A percentile compares a stretch with the other conserved stretches of the same genome.
Evolutionary conservation across 257 asterid species (phyloP).

Genomic region (Solanum paucissectum): DNA sequence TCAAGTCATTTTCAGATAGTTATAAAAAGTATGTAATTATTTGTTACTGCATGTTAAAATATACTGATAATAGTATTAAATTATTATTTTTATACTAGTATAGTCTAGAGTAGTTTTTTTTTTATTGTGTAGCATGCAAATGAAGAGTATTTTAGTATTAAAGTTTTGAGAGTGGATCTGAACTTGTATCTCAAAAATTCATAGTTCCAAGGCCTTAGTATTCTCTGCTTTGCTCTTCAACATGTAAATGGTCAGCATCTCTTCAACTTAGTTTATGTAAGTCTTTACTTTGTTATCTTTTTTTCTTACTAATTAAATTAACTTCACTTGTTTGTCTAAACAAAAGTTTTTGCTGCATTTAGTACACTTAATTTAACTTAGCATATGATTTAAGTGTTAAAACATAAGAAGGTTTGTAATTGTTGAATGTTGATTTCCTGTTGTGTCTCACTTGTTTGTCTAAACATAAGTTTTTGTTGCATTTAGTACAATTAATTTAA

Average conservation of each 20-base stretch:
- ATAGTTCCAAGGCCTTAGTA: constrained; percentile 25
- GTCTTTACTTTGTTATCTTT: background rate
- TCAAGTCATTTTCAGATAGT: background rate
- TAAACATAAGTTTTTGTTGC: background rate
- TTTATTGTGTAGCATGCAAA: constrained; percentile 27
- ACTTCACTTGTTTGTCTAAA: background rate
- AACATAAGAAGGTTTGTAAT: background rate
- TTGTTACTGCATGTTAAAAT: background rate
- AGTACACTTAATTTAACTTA: background rate
- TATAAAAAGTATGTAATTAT: background rate
- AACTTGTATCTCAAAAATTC: constrained; percentile 20
- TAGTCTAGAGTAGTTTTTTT: background rate
- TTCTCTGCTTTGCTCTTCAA: constrained; percentile 12
- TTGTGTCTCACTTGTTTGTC: background rate
- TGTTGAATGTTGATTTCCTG: background rate
- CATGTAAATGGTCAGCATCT: background rate
- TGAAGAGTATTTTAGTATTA: constrained; percentile 1
- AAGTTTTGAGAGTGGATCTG: constrained; percentile 37
- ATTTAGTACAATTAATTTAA: background rate
- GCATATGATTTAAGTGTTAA: background rate
- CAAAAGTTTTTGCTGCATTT: background rate
- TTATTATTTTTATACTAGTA: background rate
- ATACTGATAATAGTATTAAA: background rate
- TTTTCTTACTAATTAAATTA: background rate
- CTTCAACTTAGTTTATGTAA: background rate